These are phyloP conservation scores for Ceratocystis variospora DNA, from an alignment of 2,329 filamentous ascomycete genomes.

Conservation along the genomic window DNA sequence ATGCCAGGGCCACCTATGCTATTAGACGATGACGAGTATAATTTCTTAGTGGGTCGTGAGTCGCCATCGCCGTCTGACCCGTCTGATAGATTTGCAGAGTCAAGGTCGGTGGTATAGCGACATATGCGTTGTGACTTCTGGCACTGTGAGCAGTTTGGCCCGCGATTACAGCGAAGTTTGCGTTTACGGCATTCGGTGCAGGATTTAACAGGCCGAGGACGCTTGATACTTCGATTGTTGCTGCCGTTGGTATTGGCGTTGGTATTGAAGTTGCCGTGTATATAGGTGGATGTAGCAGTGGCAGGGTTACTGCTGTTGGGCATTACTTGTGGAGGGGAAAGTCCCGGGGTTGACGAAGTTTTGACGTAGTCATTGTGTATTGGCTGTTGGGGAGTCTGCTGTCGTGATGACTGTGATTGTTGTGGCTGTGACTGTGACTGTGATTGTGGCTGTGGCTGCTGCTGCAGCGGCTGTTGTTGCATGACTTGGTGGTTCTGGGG, in stretches of 20 bases:
- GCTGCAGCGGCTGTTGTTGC: conserved; percentile 4
- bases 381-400: conserved; percentile 10
- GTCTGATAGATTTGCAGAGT: conserved; percentile 37
- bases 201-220: conserved; percentile 41
- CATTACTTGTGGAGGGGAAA: conserved; percentile 7
- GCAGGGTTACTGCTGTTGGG: neutral
- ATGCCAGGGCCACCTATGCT: neutral
- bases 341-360: conserved; percentile 14
- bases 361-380: conserved; percentile 12
- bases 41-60: conserved; percentile 24
- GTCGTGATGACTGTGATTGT: conserved; percentile 2
- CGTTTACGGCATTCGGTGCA: conserved; percentile 45
- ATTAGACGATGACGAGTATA: neutral
- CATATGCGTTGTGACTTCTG: conserved; percentile 42
- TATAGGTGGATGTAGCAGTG: conserved; percentile 4
- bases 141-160: conserved; percentile 44
- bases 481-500: conserved; percentile 9
- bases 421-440: conserved; percentile 3
- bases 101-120: conserved; percentile 37
- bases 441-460: neutral
- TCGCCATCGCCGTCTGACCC: conserved; percentile 32
- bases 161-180: conserved; percentile 43
- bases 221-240: conserved; percentile 33
- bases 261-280: neutral
- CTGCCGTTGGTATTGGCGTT: conserved; percentile 2